Conservation (phyloP, 257 asterid species). For the Nyctanthes arbortristis region DNA sequence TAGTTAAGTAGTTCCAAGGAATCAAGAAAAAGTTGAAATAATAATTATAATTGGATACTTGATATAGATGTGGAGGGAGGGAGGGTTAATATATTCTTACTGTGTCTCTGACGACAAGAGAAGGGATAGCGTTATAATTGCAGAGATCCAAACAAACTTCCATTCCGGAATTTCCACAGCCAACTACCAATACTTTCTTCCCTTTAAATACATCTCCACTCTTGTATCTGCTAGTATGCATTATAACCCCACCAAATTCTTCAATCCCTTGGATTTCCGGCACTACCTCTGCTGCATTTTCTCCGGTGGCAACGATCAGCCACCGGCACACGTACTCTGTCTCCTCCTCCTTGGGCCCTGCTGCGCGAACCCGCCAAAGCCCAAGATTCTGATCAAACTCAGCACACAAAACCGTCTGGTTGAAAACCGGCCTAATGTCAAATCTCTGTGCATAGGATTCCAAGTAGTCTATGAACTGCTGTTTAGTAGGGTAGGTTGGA, state of each 20-base stretch:
- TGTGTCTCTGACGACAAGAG: constrained; percentile 43
- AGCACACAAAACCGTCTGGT: constrained; percentile 14
- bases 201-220: constrained; percentile 34
- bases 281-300: constrained; percentile 42
- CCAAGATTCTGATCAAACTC: constrained; percentile 1
- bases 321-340: constrained; percentile 35
- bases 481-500: constrained; percentile 23
- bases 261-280: constrained; percentile 39
- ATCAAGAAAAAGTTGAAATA: too few relatives aligned
- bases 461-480: constrained; percentile 23
- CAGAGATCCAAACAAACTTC: constrained; percentile 49
- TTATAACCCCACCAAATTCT: constrained; percentile 30
- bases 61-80: too few relatives aligned
- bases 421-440: constrained; percentile 19
- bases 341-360: constrained; percentile 10
- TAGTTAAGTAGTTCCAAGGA: too few relatives aligned
- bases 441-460: constrained; percentile 23
- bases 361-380: constrained; percentile 8
- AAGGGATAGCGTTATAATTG: constrained; percentile 40
- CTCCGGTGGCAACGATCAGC: constrained; percentile 50
- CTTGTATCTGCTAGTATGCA: constrained; percentile 39
- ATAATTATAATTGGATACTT: too few relatives aligned
- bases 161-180: constrained; percentile 58
- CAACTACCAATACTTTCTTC: constrained; percentile 43
- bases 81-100: too few relatives aligned